Conservation (phyloP, 2,329 filamentous ascomycete genomes). For the Mariannaea sp. region DNA sequence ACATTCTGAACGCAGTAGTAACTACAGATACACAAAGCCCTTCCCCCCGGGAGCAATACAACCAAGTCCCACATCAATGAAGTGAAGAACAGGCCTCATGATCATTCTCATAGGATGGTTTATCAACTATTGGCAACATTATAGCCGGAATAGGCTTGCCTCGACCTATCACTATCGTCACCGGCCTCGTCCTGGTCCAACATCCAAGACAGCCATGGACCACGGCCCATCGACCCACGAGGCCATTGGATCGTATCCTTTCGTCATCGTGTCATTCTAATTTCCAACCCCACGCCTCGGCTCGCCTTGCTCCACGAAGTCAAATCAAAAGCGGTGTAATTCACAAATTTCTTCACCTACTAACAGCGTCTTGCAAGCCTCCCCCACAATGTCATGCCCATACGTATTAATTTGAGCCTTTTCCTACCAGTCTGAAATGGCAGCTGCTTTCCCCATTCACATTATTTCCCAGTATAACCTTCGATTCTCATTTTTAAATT, state of each 20-base stretch:
- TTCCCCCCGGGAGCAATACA: too few species aligned
- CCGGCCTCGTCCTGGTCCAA: too few species aligned
- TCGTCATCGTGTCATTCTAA: conserved; percentile 23
- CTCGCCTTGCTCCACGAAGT: conserved; percentile 7
- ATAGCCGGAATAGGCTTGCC: neutral
- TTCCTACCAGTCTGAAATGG: too few species aligned
- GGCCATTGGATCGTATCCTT: conserved; percentile 12
- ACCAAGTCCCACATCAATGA: too few species aligned
- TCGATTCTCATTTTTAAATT: neutral
- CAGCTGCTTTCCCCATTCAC: too few species aligned
- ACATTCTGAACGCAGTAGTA: too few species aligned
- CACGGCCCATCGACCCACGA: conserved; percentile 6
- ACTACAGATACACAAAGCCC: too few species aligned
- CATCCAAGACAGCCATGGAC: neutral
- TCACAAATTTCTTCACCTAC: neutral
- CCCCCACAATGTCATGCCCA: neutral
- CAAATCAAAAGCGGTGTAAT: neutral
- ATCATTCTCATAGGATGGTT: too few species aligned
- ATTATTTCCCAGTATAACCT: too few species aligned
- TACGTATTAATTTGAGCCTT: neutral
- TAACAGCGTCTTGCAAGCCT: neutral
- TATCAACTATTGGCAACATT: too few species aligned
- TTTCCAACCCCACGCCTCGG: conserved; percentile 26
- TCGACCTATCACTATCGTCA: conserved; percentile 13
- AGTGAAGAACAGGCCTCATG: too few species aligned